Evolutionary conservation across 129 eudicot genomes (phyloP), one percentile per base, ranked within the genome.

Genomic region (Oenanthe sinensis): DNA sequence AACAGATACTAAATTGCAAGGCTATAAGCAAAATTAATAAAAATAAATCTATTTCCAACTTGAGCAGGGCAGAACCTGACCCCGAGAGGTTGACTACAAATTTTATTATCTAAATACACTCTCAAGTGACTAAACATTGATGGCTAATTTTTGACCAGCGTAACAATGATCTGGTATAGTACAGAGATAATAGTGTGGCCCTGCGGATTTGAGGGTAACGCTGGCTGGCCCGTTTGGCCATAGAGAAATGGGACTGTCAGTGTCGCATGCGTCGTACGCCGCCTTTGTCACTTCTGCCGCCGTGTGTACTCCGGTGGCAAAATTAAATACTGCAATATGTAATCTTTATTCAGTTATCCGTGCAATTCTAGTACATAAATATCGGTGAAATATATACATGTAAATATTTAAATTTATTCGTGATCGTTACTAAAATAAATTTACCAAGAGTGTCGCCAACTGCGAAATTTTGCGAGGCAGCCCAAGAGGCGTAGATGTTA

Each of bases 221-320:
- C 71, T 81, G 40, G 90, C 82, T 0, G 97, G 97, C 5, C 89
- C 83, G 7, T 26, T 76, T 30, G 78, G 82, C 74, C 80, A 69
- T 2, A 83, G 14, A 19, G 90, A 82, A 46, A 90, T 85, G 43
- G 96, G 85, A 75, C 47, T 82, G 36, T 79, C 77, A 60, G 85
- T 19, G 73, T 76, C 77, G 88, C 97, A 92, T 42, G 88, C 81
- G 28, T 83, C 77, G 58, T 62, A 89, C 2, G 87, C 89, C 5
- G 79, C 83, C 63, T 78, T 74, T 4, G 81, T 80, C 84, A 88
- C 87, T 74, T 88, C 93, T 2, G 92, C 96, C 49, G 86, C 91
- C 6, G 69, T 79, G 47, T 92, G 97, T 0, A 14, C 12, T 42
- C 82, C 81, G 0, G 82, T 81, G 8, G 78, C 19, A 74, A 88